Base-by-base conservation (phyloP, 306 rosid species). In the Amphicarpaea edgeworthii region DNA sequence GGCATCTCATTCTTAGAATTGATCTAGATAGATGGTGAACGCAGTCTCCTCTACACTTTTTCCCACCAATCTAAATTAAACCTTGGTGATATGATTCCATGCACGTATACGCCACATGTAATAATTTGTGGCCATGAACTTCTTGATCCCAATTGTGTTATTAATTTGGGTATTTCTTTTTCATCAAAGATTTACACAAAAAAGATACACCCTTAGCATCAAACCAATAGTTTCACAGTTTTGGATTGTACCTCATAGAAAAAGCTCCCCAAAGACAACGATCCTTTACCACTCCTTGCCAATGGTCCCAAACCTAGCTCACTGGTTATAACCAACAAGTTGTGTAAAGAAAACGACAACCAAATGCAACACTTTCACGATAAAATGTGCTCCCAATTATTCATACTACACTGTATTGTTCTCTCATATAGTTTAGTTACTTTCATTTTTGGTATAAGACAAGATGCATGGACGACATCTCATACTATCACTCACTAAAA, bases 261-360 rank as follows among this genome's bases (percentile, higher is more conserved):
- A 55, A 55, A 12, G 23, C 4, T 0, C 49, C 9, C 17, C 46
- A 69, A 30, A 34, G 51, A 37, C 23, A 70, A 37, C 20, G 23
- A 23, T 70, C 14, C 50, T 70, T 70, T 50, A 34, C 75, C 75
- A 70, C 75, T 70, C 75, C 75, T 51, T 51, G 23, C n/a, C n/a
- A 51, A 20, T 12, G 65, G 37, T 53, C 50, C 65, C 32, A 37
- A 2, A 32, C 12, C 1, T 20, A 32, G 7, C 1, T 20, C 15
- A 3, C 30, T 49, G 58, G 12, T 49, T 69, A 23, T 45, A n/a
- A n/a, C n/a, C n/a, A n/a, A n/a, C 75, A 51, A 70, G 23, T 51
- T 50, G 63, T 50, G 63, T 34, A 70, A 50, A 34, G 75, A 23
- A 70, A 70, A 70, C 21, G 63, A 50, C 20, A 32, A 19, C 75